These are phyloP conservation scores for Nigrograna mackinnonii DNA, from an alignment of 2,329 filamentous ascomycete species.

Conservation along the genomic window DNA sequence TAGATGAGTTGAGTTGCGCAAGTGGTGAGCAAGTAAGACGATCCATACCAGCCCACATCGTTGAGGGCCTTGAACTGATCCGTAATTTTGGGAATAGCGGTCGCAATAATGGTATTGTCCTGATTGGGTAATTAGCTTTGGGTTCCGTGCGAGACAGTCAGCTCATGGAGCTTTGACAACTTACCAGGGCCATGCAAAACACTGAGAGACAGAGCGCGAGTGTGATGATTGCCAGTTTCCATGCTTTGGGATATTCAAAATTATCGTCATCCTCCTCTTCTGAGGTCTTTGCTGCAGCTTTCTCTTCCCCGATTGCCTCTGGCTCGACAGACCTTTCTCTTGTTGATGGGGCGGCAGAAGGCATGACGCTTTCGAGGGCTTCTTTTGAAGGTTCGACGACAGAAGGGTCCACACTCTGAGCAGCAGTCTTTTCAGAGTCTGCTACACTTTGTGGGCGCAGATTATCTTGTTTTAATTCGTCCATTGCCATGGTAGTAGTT, in stretches of 20 bases:
- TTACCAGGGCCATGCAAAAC: conserved; percentile 43
- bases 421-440: conserved; percentile 35
- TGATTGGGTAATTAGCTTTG: conserved; percentile 11
- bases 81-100: conserved; percentile 53
- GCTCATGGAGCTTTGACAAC: conserved; percentile 6
- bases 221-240: conserved; percentile 36
- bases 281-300: conserved; percentile 12
- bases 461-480: too few relatives aligned
- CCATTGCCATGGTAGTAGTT: too few relatives aligned
- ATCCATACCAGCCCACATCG: conserved; percentile 52
- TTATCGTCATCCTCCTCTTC: conserved; percentile 29
- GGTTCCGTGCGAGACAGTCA: too few relatives aligned
- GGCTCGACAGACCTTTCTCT: conserved; percentile 15
- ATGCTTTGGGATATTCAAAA: conserved; percentile 39
- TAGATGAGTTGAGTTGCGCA: conserved; percentile 45
- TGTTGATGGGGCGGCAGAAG: conserved; percentile 22
- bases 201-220: conserved; percentile 38
- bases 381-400: conserved; percentile 33
- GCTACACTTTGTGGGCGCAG: conserved; percentile 33
- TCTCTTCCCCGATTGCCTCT: conserved; percentile 10
- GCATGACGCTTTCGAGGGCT: conserved; percentile 22
- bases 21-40: conserved; percentile 46
- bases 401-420: conserved; percentile 26
- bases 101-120: conserved; percentile 54
- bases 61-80: conserved; percentile 51